These are phyloP conservation scores for Paramyrothecium roridum DNA, from an alignment of 2,329 filamentous ascomycete genomes.

Conservation along the genomic window DNA sequence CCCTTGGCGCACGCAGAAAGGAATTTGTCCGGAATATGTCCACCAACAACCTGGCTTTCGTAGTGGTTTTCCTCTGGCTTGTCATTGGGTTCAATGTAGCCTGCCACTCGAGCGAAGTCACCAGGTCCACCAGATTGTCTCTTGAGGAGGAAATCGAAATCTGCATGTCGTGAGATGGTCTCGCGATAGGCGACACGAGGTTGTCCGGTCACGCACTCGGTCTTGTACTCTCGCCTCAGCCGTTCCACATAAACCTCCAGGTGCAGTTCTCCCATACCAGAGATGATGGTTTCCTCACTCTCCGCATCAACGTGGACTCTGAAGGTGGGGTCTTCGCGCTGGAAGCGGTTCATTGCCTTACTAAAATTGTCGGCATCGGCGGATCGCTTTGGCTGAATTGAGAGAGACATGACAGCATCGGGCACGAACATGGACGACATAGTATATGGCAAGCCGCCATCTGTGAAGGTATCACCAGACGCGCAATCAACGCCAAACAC, in stretches of 20 bases:
- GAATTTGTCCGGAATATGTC: slow-evolving; percentile 93
- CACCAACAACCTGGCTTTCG: slow-evolving; percentile 82
- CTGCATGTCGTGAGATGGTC: slow-evolving; percentile 75
- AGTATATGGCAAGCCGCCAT: slow-evolving; percentile 85
- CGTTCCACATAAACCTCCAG: slow-evolving; percentile 97
- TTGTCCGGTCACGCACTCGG: slow-evolving; percentile 92
- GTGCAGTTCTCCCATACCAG: slow-evolving; percentile 96
- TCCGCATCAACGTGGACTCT: slow-evolving; percentile 88
- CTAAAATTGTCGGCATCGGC: slow-evolving; percentile 93
- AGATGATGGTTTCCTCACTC: slow-evolving; percentile 95
- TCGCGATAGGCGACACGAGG: slow-evolving; percentile 97
- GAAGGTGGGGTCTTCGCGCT: slow-evolving; percentile 97
- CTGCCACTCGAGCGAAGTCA: slow-evolving; percentile 90
- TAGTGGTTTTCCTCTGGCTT: slow-evolving; percentile 74
- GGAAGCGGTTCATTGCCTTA: slow-evolving; percentile 98
- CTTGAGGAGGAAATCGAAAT: slow-evolving; percentile 92
- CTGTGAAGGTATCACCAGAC: slow-evolving; percentile 96
- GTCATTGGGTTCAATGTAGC: slow-evolving; percentile 84
- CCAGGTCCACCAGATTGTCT: slow-evolving; percentile 94
- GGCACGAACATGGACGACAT: slow-evolving; percentile 99
- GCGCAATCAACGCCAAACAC: slow-evolving; percentile 98
- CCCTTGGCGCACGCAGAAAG: slow-evolving; percentile 93
- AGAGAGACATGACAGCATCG: slow-evolving; percentile 95
- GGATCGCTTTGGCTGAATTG: slow-evolving; percentile 91
- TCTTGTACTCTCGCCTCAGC: slow-evolving; percentile 93